These are phyloP conservation scores for Irpex sp. DNA, from an alignment of 1,284 basidiomycete species.

Conservation along the genomic window DNA sequence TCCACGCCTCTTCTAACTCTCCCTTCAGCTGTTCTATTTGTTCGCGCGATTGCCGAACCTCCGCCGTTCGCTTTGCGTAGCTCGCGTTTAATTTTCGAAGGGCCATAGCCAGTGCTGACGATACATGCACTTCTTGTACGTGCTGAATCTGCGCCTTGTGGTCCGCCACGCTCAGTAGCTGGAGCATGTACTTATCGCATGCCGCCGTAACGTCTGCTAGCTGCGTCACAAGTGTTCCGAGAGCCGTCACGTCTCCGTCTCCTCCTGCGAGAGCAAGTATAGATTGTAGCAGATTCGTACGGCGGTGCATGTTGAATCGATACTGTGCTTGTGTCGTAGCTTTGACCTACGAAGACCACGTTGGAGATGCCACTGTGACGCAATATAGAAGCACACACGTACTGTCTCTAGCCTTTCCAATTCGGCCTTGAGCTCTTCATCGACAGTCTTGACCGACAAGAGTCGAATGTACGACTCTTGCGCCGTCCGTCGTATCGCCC, in stretches of 20 bases:
- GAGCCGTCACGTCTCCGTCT: slow-evolving; percentile 22
- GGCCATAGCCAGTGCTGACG: slow-evolving; percentile 71
- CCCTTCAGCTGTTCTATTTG: slow-evolving; percentile 54
- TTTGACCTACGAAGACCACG: slow-evolving; percentile 14
- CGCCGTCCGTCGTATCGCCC: slow-evolving; percentile 68
- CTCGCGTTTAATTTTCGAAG: slow-evolving; percentile 74
- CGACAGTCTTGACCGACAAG: slow-evolving; percentile 56
- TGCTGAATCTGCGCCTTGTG: slow-evolving; percentile 61
- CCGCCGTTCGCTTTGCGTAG: slow-evolving; percentile 58
- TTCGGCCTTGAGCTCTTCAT: slow-evolving; percentile 55
- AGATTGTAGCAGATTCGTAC: slow-evolving; percentile 69
- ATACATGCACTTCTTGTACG: slow-evolving; percentile 61
- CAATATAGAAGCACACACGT: slow-evolving; percentile 21
- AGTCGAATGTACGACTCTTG: slow-evolving; percentile 71
- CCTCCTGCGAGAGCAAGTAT: slow-evolving; percentile 34
- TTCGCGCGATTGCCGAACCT: slow-evolving; percentile 45
- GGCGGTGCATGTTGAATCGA: slow-evolving; percentile 62
- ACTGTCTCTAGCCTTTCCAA: slow-evolving; percentile 50
- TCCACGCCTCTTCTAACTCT: slow-evolving; percentile 79
- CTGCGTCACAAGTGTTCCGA: slow-evolving; percentile 45
- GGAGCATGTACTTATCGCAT: slow-evolving; percentile 55
- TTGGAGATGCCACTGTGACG: background rate
- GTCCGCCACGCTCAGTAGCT: slow-evolving; percentile 54
- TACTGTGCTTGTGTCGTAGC: slow-evolving; percentile 57
- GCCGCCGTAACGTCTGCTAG: slow-evolving; percentile 55